phyloP scores from a whole-genome alignment of 768 basidiomycete genomes.

The Gautieria morchelliformis region DNA sequence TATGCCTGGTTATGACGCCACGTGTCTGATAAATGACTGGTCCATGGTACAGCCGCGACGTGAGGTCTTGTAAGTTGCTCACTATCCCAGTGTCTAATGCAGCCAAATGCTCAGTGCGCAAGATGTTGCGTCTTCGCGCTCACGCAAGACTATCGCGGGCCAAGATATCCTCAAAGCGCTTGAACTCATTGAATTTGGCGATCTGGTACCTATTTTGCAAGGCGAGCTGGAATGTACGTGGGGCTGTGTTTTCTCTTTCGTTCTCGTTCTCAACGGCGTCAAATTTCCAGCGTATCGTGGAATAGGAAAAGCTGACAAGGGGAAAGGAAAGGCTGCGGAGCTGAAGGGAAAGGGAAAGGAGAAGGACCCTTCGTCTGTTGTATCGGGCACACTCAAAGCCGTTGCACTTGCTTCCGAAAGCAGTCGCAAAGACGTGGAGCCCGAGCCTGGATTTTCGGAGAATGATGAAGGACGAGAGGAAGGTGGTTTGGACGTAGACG shows the following conservation, averaged over 20 bases:
- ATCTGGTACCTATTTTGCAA: conserved; percentile 6
- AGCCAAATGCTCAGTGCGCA: conserved; percentile 20
- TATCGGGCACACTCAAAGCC: neutral
- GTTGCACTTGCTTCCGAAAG: neutral
- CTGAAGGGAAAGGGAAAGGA: conserved; percentile 3
- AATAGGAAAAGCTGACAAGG: neutral
- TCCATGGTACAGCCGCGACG: conserved; percentile 20
- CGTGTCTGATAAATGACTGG: neutral
- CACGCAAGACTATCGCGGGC: conserved; percentile 27
- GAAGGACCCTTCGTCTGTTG: neutral
- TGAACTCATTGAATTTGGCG: conserved; percentile 9
- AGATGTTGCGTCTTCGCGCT: conserved; percentile 24
- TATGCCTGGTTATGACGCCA: conserved; percentile 9
- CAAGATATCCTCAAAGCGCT: conserved; percentile 28
- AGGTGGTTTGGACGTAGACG: neutral
- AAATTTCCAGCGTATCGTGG: conserved; percentile 6
- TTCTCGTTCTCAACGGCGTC: neutral
- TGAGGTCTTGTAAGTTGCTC: conserved; percentile 11
- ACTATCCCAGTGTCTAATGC: neutral
- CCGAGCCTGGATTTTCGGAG: neutral
- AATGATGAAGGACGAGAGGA: neutral
- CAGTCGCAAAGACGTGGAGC: neutral
- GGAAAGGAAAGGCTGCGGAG: neutral
- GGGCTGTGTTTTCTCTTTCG: neutral
- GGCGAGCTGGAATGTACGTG: conserved; percentile 8